These are phyloP conservation scores for Adansonia madagascariensis DNA, from an alignment of 441 rosid genomes.

Conservation along the genomic window DNA sequence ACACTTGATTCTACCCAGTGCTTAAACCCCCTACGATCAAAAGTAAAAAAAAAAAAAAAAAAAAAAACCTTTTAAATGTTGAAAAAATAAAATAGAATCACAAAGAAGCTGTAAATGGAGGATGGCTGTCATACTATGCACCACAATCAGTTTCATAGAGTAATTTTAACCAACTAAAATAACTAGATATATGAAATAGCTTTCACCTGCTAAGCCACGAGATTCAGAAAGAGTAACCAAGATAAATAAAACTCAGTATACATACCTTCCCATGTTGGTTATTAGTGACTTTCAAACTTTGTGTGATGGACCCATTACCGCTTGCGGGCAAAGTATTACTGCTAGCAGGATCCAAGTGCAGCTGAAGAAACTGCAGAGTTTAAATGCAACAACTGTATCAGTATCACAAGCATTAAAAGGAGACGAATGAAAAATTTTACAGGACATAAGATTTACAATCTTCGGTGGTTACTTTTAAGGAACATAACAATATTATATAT, in stretches of 20 bases:
- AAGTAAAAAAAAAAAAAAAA: neutral
- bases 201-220: neutral
- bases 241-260: slow-evolving; percentile 9
- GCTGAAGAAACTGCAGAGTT: slow-evolving; percentile 82
- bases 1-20: neutral
- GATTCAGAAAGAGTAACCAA: neutral
- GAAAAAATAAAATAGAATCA: neutral
- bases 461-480: neutral
- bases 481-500: neutral
- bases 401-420: neutral
- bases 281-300: slow-evolving; percentile 75
- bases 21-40: neutral
- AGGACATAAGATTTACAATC: neutral
- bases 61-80: neutral
- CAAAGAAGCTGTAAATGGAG: neutral
- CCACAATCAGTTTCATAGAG: neutral
- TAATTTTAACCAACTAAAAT: neutral
- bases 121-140: neutral
- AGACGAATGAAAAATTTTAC: neutral
- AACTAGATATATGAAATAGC: neutral
- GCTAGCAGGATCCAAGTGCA: slow-evolving; percentile 93
- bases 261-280: slow-evolving; percentile 95
- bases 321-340: slow-evolving; percentile 67
- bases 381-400: slow-evolving; percentile 24
- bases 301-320: slow-evolving; percentile 66